Evolutionary conservation across 1,284 basidiomycete species (phyloP).

Genomic region (Lignosus rhinocerotis): DNA sequence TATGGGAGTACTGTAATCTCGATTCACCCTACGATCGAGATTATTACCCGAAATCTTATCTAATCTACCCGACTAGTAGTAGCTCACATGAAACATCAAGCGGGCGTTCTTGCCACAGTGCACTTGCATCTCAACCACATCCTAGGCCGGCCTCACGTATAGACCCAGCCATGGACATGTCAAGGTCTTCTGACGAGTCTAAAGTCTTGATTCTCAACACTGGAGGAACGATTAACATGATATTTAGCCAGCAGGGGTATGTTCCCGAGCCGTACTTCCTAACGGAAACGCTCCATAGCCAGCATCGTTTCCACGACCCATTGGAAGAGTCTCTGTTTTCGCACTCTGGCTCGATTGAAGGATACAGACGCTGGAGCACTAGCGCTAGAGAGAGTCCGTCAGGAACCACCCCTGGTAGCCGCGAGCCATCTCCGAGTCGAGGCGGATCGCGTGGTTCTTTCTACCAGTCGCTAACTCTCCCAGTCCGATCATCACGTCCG

Average conservation of each 20-base stretch:
- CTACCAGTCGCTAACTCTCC: constrained; percentile 51
- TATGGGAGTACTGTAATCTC: constrained; percentile 14
- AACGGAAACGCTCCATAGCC: constrained; percentile 77
- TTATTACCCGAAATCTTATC: constrained; percentile 10
- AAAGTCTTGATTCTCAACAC: constrained; percentile 83
- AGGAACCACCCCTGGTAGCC: constrained; percentile 27
- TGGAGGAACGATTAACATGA: constrained; percentile 89
- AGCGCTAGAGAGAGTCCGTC: constrained; percentile 22
- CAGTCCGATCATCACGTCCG: constrained; percentile 71
- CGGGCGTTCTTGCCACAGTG: not conserved
- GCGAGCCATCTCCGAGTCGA: constrained; percentile 25
- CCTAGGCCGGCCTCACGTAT: constrained; percentile 8
- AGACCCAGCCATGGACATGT: constrained; percentile 43
- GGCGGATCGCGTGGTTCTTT: constrained; percentile 20
- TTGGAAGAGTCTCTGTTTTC: constrained; percentile 79
- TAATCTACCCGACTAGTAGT: constrained; percentile 15
- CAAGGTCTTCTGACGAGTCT: constrained; percentile 63
- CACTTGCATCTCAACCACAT: constrained; percentile 7
- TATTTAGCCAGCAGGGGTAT: constrained; percentile 77
- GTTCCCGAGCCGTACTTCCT: constrained; percentile 88
- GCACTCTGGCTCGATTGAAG: constrained; percentile 68
- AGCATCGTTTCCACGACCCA: constrained; percentile 85
- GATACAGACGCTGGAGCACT: constrained; percentile 69
- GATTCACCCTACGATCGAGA: constrained; percentile 8
- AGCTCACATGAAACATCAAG: not conserved